Conservation (phyloP, 495 filamentous ascomycete species). For the Hamigera avellanea region DNA sequence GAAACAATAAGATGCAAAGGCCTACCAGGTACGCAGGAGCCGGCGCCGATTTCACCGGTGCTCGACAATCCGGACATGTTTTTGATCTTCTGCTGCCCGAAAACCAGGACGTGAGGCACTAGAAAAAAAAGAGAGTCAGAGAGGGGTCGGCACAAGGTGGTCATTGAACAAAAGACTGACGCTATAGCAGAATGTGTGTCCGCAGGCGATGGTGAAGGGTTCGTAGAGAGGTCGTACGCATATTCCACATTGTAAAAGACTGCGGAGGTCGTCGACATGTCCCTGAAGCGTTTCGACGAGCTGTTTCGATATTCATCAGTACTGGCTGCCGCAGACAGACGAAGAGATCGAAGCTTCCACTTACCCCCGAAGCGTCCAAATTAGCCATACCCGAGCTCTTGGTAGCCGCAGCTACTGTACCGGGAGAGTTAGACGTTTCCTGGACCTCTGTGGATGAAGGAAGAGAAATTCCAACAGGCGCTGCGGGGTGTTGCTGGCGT, state of each 20-base stretch:
- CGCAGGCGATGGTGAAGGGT: constrained; percentile 59
- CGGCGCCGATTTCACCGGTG: constrained; percentile 44
- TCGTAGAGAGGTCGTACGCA: constrained; percentile 61
- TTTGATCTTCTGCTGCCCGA: constrained; percentile 45
- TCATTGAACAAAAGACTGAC: constrained; percentile 22
- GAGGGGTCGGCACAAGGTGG: background rate
- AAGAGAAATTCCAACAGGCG: background rate
- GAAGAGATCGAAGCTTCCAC: constrained; percentile 1
- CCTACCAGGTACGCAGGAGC: constrained; percentile 61
- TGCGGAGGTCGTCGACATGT: constrained; percentile 38
- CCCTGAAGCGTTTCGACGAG: constrained; percentile 37
- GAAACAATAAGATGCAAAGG: background rate
- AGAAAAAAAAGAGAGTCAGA: background rate
- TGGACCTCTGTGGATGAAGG: background rate
- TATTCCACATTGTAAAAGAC: constrained; percentile 51
- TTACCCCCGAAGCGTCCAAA: constrained; percentile 19
- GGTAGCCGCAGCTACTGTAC: background rate
- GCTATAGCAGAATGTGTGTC: constrained; percentile 67
- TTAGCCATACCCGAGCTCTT: background rate
- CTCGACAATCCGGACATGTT: constrained; percentile 63
- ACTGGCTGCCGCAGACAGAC: background rate
- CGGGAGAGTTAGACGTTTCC: background rate
- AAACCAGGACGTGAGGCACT: constrained; percentile 63
- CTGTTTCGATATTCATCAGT: constrained; percentile 12
- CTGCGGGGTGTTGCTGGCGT: too few species aligned